A percentile compares a stretch with the other conserved stretches of the same genome.
Conservation (phyloP, 192 early-diverging fungal genomes). For the Backusella macrospora region DNA sequence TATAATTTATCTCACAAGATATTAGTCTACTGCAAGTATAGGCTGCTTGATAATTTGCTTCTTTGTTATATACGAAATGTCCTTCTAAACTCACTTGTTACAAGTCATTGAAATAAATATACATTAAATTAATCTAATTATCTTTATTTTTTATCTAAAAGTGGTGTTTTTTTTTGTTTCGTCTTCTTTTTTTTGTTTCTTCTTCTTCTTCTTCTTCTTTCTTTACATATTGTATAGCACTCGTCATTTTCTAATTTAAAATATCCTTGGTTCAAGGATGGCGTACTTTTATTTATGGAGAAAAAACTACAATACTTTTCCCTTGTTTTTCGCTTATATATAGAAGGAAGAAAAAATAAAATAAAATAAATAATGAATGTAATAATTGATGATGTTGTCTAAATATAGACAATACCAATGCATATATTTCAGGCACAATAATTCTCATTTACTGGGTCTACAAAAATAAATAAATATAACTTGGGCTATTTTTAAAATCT, state of each 20-base stretch:
- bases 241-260: background rate
- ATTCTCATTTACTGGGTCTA: background rate
- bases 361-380: background rate
- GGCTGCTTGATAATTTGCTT: conserved; percentile 11
- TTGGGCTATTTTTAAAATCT: conserved; percentile 7
- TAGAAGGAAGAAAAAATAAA: background rate
- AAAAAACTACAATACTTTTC: background rate
- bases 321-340: background rate
- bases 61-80: background rate
- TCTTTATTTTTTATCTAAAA: background rate
- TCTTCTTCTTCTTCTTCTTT: background rate
- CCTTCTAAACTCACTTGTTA: conserved; percentile 9
- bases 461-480: background rate
- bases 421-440: background rate
- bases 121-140: too few relatives aligned
- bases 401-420: background rate
- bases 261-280: background rate
- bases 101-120: too few relatives aligned
- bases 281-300: background rate
- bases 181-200: background rate
- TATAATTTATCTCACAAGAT: background rate
- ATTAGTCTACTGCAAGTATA: background rate
- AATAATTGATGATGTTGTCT: background rate
- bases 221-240: background rate
- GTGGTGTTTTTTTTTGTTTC: background rate